phyloP scores from a whole-genome alignment of 805 yeast species.

The Ogataea polymorpha region DNA sequence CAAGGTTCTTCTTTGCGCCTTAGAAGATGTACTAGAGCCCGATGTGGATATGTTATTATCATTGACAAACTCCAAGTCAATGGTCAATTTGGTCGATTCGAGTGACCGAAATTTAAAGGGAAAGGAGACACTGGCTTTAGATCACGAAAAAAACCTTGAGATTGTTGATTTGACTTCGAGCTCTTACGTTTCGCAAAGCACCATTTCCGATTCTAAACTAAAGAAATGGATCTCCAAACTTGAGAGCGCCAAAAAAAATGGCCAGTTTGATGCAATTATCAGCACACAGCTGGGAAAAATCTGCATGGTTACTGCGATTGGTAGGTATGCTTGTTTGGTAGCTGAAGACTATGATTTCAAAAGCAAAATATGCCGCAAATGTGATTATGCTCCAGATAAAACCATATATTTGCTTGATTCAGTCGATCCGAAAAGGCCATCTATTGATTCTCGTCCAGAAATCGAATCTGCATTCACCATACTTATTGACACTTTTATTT shows the following conservation, averaged over 20 bases:
- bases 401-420: slow-evolving; percentile 13
- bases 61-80: slow-evolving; percentile 10
- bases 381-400: slow-evolving; percentile 30
- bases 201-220: slow-evolving; percentile 4
- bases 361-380: slow-evolving; percentile 35
- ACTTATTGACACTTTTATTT: slow-evolving; percentile 26
- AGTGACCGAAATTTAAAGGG: slow-evolving; percentile 6
- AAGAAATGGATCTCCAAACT: slow-evolving; percentile 12
- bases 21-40: slow-evolving; percentile 1
- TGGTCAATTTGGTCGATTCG: slow-evolving; percentile 11
- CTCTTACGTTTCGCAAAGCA: not conserved
- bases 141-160: slow-evolving; percentile 2
- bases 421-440: slow-evolving; percentile 32
- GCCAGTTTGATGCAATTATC: not conserved
- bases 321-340: slow-evolving; percentile 42
- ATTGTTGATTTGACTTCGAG: slow-evolving; percentile 18
- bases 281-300: slow-evolving; percentile 20
- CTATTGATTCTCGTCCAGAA: slow-evolving; percentile 14
- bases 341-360: slow-evolving; percentile 35
- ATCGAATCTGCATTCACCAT: slow-evolving; percentile 28
- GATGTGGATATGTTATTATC: slow-evolving; percentile 13
- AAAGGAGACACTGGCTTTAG: slow-evolving; percentile 2
- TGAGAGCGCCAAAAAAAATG: slow-evolving; percentile 1
- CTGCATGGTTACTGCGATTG: slow-evolving; percentile 37
- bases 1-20: slow-evolving; percentile 8